Base-by-base conservation (phyloP, 208 protist species). In the Leishmania guyanensis region DNA sequence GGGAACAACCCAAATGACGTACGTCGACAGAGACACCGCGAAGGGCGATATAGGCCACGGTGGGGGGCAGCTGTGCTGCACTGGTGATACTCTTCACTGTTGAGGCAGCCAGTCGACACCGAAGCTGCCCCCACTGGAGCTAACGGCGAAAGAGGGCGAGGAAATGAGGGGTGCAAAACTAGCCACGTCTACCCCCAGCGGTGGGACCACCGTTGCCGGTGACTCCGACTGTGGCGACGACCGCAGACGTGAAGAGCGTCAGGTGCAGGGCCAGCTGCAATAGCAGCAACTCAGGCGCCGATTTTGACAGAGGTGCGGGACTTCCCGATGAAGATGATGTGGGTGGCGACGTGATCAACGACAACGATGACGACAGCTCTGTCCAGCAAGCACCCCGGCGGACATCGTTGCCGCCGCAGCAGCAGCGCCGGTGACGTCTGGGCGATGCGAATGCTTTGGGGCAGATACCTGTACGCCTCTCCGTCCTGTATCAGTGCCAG, bases 401-500 rank as follows among this genome's bases (percentile, higher is more conserved):
- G 29, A 22, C 12, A 43, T 9, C 29, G 29, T 39, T 14, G 62
- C 62, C 14, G 50, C 48, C 1, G 50, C 70, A 54, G 70, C 69
- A 50, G 69, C 70, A 75, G 70, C 70, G 14, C n/a, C 70, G 46
- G 48, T 48, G n/a, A 33, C 39, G 14, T 54, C n/a, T 46, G n/a
- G 39, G 70, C 70, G 12, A 20, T 22, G 70, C 16, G 14, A 8
- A 26, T n/a, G 70, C 39, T 10, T 36, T 39, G 12, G 66, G 58
- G 8, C 4, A 46, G 48, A 46, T n/a, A 8, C 70, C 48, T 3
- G 26, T 33, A 6, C 53, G 10, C 29, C 56, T 74, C 3, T 79
- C 66, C 36, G 79, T 84, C 33, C 75, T 84, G n/a, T 80, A 46
- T 71, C 75, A 75, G 80, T 48, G 76, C 81, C 33, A 66, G 43